These are phyloP conservation scores for Nidularia pulvinata DNA, from an alignment of 768 basidiomycete species.

Conservation along the genomic window DNA sequence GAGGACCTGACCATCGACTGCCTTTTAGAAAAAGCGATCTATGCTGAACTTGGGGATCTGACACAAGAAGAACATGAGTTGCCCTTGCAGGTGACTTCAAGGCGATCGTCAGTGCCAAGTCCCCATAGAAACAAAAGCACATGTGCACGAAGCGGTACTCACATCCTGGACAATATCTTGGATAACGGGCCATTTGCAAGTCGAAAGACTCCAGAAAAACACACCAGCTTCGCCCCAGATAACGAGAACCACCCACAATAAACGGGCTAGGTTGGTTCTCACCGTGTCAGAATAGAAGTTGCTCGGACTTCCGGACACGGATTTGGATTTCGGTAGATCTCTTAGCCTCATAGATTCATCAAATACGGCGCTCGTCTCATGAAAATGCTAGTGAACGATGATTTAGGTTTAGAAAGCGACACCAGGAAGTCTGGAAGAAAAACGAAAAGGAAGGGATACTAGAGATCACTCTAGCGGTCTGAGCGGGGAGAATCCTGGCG, in stretches of 20 bases:
- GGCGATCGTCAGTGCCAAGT: background rate
- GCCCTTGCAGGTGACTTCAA: slow-evolving; percentile 15
- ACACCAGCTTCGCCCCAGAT: slow-evolving; percentile 66
- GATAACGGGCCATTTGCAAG: slow-evolving; percentile 61
- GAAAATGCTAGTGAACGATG: no score
- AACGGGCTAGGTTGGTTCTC: slow-evolving; percentile 40
- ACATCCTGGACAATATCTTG: slow-evolving; percentile 18
- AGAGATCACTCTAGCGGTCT: no score
- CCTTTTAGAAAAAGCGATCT: slow-evolving; percentile 31
- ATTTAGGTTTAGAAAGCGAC: no score
- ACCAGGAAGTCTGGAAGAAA: no score
- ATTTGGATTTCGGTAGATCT: slow-evolving; percentile 1
- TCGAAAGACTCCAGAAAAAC: slow-evolving; percentile 57
- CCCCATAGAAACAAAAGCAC: background rate
- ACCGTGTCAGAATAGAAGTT: slow-evolving; percentile 22
- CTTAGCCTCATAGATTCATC: slow-evolving; percentile 8
- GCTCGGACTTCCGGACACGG: background rate
- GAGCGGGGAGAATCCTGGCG: no score
- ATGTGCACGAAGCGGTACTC: slow-evolving; percentile 2
- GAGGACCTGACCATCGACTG: slow-evolving; percentile 36
- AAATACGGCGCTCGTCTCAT: background rate
- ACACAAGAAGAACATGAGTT: slow-evolving; percentile 64
- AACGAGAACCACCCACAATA: slow-evolving; percentile 54
- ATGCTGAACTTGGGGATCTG: slow-evolving; percentile 66
- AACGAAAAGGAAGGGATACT: no score